Conservation (phyloP, 148 eudicot genomes). For the Cornus controversa region DNA sequence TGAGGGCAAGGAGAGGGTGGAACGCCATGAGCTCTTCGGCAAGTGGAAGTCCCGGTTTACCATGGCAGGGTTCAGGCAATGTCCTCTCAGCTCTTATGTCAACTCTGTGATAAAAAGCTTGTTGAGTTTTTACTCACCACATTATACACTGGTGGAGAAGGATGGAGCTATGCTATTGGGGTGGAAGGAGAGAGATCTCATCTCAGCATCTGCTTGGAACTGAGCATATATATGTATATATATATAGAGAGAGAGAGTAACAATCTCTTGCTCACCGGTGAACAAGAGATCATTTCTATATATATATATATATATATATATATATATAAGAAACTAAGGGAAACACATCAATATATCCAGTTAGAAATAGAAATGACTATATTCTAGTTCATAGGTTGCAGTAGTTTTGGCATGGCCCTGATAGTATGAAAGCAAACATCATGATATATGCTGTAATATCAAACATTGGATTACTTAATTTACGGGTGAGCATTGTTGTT, state of each 20-base stretch:
- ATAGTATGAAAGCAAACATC: no score
- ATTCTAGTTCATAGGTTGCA: not conserved
- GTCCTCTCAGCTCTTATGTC: slow-evolving; percentile 72
- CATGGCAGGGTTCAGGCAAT: slow-evolving; percentile 82
- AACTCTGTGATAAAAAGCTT: slow-evolving; percentile 67
- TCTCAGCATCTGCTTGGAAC: slow-evolving; percentile 93
- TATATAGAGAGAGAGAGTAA: no score
- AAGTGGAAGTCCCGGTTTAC: slow-evolving; percentile 89
- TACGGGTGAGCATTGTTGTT: no score
- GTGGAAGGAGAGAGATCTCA: slow-evolving; percentile 78
- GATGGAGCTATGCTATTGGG: slow-evolving; percentile 88
- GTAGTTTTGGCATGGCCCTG: not conserved
- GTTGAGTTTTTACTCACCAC: slow-evolving; percentile 64
- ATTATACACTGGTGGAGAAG: slow-evolving; percentile 72
- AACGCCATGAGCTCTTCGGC: slow-evolving; percentile 84
- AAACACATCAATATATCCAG: not conserved
- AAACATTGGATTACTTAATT: no score
- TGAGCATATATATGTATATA: no score
- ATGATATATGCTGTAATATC: not conserved
- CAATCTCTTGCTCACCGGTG: no score
- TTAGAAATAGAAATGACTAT: not conserved
- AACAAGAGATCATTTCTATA: no score
- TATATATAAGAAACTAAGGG: not conserved
- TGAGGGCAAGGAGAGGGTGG: slow-evolving; percentile 84
- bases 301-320: no score